Conservation (phyloP, 2,329 filamentous ascomycete species). For the Spiromastix sp. region DNA sequence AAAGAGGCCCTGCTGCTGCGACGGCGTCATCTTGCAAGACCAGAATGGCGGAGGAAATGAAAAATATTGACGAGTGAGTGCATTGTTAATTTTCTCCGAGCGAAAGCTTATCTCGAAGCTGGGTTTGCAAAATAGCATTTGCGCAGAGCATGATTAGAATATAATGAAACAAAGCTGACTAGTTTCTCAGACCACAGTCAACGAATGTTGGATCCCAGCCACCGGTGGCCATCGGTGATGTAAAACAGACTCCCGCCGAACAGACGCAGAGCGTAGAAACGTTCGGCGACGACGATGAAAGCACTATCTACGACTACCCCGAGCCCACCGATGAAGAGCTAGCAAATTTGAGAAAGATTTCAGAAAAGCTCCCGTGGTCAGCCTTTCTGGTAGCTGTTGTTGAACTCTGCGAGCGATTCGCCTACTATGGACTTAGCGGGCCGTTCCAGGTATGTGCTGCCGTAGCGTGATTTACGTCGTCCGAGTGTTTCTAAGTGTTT, state of each 20-base stretch:
- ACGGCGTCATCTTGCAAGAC: constrained; percentile 21
- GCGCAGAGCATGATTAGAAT: no score
- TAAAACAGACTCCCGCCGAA: no score
- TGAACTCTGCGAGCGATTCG: constrained; percentile 49
- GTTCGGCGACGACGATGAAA: neutral
- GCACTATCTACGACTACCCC: neutral
- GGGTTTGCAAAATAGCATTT: no score
- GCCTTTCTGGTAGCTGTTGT: constrained; percentile 48
- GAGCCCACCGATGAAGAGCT: constrained; percentile 44
- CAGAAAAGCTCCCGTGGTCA: constrained; percentile 44
- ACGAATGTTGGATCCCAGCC: no score
- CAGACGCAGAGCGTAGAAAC: no score
- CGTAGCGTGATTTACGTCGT: neutral
- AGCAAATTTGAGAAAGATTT: constrained; percentile 40
- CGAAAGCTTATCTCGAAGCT: no score
- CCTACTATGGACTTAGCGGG: constrained; percentile 45
- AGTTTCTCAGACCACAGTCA: no score
- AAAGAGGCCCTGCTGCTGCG: no score
- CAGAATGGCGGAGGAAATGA: constrained; percentile 1
- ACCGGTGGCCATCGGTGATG: no score
- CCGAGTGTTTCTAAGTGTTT: neutral
- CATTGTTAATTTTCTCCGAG: no score
- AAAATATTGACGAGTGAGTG: constrained; percentile 1
- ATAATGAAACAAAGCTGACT: no score
- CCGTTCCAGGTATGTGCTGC: constrained; percentile 33